Evolutionary conservation across 768 basidiomycete species (phyloP), one percentile per base, ranked within the genome.

Genomic region (Mycena latifolia): DNA sequence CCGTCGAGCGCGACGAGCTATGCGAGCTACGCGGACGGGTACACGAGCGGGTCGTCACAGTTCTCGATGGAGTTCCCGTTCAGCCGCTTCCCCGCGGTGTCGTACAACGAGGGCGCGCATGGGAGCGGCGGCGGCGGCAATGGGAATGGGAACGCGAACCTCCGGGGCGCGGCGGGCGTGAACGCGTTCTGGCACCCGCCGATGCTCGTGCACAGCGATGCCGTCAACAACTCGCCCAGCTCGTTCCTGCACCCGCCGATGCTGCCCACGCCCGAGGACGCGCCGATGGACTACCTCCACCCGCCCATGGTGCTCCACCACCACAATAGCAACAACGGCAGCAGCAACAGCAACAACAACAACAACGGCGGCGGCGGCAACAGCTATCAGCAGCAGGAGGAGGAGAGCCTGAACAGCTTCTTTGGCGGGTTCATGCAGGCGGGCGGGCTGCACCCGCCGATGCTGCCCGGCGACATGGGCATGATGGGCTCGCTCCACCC

Each of bases 151-250:
- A 28, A 43, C 43, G 84, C 82, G n/a, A 82, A 85, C 5, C 77
- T 89, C 29, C 18, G 88, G 86, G 7, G 85, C 85, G 7, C 12
- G 15, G 48, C 29, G 22, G 62, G 63, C 20, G 85, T 84, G 0
- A 89, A 85, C 67, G 86, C 89, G 10, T 90, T 91, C 71, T 93
- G 92, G 91, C 92, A 94, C 76, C 91, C 92, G 3, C 89, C 92
- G 12, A 90, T 91, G 85, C 82, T 91, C 69, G 80, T 86, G 5
- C 86, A 87, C 67, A 74, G 69, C 43, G n/a, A 43, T 74, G 77
- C 46, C 37, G 56, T 35, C 78, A 79, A 14, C 28, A 79, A 83
- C 60, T 88, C 89, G 5, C 86, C 86, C 1, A 81, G 84, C 22
- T 53, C 18, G 17, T 74, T 88, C 43, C 82, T 89, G 66, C 92